Percentiles rank a stretch among this genome's conserved stretches.
Evolutionary conservation across 2,329 filamentous ascomycete genomes (phyloP).

Genomic region (Fonsecaea erecta): DNA sequence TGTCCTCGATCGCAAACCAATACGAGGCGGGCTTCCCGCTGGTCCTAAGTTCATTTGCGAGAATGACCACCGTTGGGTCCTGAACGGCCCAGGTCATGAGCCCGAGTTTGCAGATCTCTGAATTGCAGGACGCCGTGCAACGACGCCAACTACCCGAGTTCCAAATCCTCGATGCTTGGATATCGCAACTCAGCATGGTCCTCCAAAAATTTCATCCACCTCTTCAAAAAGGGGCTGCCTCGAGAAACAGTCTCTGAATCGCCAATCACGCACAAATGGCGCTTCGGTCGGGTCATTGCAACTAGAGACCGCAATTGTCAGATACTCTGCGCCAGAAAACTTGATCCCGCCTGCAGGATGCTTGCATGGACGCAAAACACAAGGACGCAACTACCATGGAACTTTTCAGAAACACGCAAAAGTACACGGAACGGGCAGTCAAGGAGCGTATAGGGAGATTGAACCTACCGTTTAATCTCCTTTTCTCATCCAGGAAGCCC

Average conservation of each 20-base stretch:
- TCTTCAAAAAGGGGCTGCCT: slow-evolving; percentile 81
- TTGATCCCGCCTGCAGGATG: slow-evolving; percentile 37
- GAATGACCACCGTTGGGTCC: background rate
- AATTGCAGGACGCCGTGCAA: slow-evolving; percentile 1
- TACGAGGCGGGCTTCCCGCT: background rate
- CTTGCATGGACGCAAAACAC: slow-evolving; percentile 8
- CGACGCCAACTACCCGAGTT: slow-evolving; percentile 14
- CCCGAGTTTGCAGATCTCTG: background rate
- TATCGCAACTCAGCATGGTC: slow-evolving; percentile 89
- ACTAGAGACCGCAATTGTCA: slow-evolving; percentile 58
- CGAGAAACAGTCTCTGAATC: slow-evolving; percentile 94
- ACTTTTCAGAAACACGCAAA: background rate
- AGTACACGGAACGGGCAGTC: slow-evolving; percentile 11
- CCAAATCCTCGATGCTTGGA: slow-evolving; percentile 65
- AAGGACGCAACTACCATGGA: background rate
- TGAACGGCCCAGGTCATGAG: background rate
- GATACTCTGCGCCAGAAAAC: slow-evolving; percentile 6
- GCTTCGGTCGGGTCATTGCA: slow-evolving; percentile 92
- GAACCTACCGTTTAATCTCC: slow-evolving; percentile 81
- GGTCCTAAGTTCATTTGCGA: background rate
- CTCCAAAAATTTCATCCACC: slow-evolving; percentile 90
- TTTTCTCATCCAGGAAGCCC: slow-evolving; percentile 89
- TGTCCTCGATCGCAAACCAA: background rate
- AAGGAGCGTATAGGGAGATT: slow-evolving; percentile 12
- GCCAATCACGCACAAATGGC: slow-evolving; percentile 87